Conservation (phyloP, 768 basidiomycete genomes). For the Rhizopogon vinicolor region DNA sequence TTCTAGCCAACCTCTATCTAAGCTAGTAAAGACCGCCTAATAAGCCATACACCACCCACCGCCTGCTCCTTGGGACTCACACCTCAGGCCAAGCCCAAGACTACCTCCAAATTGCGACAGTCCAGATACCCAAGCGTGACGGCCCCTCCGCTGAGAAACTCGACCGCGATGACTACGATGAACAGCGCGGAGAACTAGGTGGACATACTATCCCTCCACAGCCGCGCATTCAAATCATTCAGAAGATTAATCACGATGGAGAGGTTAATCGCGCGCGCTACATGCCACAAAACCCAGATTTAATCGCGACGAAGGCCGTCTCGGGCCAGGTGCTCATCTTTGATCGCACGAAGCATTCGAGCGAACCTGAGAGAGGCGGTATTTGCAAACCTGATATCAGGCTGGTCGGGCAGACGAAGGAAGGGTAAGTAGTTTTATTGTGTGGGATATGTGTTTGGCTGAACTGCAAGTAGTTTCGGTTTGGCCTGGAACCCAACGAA, state of each 20-base stretch:
- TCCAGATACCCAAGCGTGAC: slow-evolving; percentile 85
- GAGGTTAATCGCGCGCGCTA: slow-evolving; percentile 98
- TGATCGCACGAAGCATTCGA: slow-evolving; percentile 95
- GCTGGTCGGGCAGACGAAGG: slow-evolving; percentile 84
- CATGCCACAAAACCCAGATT: slow-evolving; percentile 98
- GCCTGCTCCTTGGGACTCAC: slow-evolving; percentile 94
- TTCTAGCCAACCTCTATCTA: not conserved
- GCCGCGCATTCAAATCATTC: slow-evolving; percentile 84
- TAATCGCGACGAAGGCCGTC: slow-evolving; percentile 93
- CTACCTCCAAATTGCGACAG: slow-evolving; percentile 92
- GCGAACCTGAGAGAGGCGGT: slow-evolving; percentile 83
- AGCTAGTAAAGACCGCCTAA: slow-evolving; percentile 59
- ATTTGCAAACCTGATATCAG: slow-evolving; percentile 88
- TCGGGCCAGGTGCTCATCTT: slow-evolving; percentile 92
- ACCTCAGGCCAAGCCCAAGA: slow-evolving; percentile 94
- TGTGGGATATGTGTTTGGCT: not conserved
- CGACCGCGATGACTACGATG: slow-evolving; percentile 78
- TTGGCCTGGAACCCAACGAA: slow-evolving; percentile 89
- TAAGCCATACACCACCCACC: slow-evolving; percentile 93
- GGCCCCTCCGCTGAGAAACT: slow-evolving; percentile 70
- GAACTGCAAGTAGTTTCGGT: slow-evolving; percentile 66
- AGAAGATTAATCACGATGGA: slow-evolving; percentile 91
- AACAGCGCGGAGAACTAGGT: slow-evolving; percentile 93
- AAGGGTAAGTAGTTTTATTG: slow-evolving; percentile 62
- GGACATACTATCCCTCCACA: slow-evolving; percentile 82